These are phyloP conservation scores for Alternaria triticimaculans DNA, from an alignment of 2,329 filamentous ascomycete species.

Conservation along the genomic window DNA sequence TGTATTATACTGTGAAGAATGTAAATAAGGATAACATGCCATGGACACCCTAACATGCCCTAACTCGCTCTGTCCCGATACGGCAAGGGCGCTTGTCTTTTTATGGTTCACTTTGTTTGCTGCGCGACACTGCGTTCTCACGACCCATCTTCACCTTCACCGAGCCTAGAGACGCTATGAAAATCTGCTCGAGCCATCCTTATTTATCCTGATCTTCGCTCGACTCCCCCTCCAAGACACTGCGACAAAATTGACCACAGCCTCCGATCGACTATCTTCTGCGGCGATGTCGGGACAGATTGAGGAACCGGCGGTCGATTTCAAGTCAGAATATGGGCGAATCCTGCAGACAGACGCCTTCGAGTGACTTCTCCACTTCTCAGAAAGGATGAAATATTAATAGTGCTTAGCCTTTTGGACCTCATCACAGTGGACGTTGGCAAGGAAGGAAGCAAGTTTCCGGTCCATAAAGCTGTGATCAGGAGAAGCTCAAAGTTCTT, in stretches of 20 bases:
- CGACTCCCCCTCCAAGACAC: background rate
- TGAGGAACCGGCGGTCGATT: background rate
- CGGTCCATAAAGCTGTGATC: background rate
- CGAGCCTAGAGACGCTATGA: background rate
- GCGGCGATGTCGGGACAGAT: background rate
- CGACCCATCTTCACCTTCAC: background rate
- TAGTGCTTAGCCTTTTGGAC: background rate
- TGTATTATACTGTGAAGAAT: constrained; percentile 12
- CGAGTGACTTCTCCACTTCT: background rate
- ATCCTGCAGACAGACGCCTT: background rate
- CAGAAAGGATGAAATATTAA: background rate
- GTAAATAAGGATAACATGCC: background rate
- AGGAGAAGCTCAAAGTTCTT: background rate
- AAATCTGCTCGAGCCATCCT: background rate
- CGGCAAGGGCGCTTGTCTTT: background rate
- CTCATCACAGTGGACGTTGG: background rate
- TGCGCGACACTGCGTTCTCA: background rate
- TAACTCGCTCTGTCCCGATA: background rate
- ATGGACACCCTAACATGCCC: no score
- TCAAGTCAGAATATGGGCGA: background rate
- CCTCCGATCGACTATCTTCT: background rate
- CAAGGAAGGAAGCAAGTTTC: background rate
- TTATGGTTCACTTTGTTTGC: background rate
- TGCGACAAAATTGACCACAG: background rate
- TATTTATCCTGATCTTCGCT: background rate